These are phyloP conservation scores for Euptelea pleiosperma DNA, from an alignment of 164 flowering plant species.

Conservation along the genomic window DNA sequence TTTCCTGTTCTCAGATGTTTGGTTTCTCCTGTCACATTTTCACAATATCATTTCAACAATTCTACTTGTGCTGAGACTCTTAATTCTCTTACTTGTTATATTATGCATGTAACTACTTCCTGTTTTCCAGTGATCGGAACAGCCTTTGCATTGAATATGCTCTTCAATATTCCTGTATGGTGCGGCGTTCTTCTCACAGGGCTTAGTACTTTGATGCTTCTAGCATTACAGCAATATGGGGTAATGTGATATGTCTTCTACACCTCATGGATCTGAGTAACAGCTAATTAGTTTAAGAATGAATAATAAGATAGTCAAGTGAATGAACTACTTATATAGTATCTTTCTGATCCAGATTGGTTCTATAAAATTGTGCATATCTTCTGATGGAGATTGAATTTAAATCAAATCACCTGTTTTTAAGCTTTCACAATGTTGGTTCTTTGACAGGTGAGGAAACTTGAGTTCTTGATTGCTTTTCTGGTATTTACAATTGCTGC, in stretches of 20 bases:
- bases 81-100: too few species aligned
- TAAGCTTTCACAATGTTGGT: background rate
- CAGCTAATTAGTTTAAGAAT: background rate
- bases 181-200: slow-evolving; percentile 92
- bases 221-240: slow-evolving; percentile 94
- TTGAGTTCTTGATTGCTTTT: slow-evolving; percentile 82
- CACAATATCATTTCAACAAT: too few species aligned
- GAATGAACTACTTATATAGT: too few species aligned
- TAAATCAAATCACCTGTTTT: background rate
- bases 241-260: slow-evolving; percentile 32
- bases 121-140: slow-evolving; percentile 72
- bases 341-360: too few species aligned
- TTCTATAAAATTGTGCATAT: too few species aligned
- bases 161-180: slow-evolving; percentile 80
- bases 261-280: background rate
- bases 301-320: too few species aligned
- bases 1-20: too few species aligned
- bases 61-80: too few species aligned
- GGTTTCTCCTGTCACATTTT: too few species aligned
- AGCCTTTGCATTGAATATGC: slow-evolving; percentile 97
- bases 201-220: slow-evolving; percentile 74
- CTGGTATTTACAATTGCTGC: slow-evolving; percentile 83
- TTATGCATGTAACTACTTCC: slow-evolving; percentile 3
- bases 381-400: background rate
- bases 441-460: slow-evolving; percentile 72